Evolutionary conservation across 179 eudicot genomes (phyloP).

Genomic region (Camellia oleifera): DNA sequence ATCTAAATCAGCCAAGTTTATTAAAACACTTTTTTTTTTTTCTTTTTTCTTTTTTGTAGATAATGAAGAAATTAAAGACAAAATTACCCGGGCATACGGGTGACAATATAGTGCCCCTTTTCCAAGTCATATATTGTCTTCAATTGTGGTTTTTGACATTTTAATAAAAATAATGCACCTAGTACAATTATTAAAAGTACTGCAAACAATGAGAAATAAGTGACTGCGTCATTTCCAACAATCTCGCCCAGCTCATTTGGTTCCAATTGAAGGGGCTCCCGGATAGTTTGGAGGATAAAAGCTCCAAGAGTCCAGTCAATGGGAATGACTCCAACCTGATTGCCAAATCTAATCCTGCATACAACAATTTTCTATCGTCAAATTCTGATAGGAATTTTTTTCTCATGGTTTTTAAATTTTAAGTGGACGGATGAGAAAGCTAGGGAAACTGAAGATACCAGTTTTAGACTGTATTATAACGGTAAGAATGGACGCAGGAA

Average conservation of each 20-base stretch:
- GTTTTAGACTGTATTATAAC: too few relatives aligned
- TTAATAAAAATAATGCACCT: constrained; percentile 33
- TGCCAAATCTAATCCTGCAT: constrained; percentile 41
- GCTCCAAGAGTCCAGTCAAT: constrained; percentile 63
- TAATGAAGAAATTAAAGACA: background rate
- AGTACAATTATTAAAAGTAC: constrained; percentile 23
- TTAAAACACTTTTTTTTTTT: too few relatives aligned
- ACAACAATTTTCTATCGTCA: too few relatives aligned
- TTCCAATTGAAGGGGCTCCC: constrained; percentile 15
- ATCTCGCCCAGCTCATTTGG: constrained; percentile 20
- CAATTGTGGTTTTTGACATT: constrained; percentile 50
- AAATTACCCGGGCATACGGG: constrained; percentile 29
- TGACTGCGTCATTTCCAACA: constrained; percentile 18
- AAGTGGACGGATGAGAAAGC: too few relatives aligned
- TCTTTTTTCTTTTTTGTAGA: too few relatives aligned
- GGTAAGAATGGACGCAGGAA: too few relatives aligned
- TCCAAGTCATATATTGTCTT: constrained; percentile 63
- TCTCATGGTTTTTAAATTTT: too few relatives aligned
- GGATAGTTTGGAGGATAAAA: constrained; percentile 37
- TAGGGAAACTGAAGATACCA: too few relatives aligned
- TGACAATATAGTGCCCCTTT: constrained; percentile 55
- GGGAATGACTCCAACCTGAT: constrained; percentile 35
- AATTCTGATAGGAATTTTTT: too few relatives aligned
- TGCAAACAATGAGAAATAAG: constrained; percentile 27
- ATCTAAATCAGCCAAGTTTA: too few relatives aligned